Evolutionary conservation across 2,329 filamentous ascomycete genomes (phyloP), one percentile per base, ranked within the genome.

Genomic region (Beauveria caledonica): DNA sequence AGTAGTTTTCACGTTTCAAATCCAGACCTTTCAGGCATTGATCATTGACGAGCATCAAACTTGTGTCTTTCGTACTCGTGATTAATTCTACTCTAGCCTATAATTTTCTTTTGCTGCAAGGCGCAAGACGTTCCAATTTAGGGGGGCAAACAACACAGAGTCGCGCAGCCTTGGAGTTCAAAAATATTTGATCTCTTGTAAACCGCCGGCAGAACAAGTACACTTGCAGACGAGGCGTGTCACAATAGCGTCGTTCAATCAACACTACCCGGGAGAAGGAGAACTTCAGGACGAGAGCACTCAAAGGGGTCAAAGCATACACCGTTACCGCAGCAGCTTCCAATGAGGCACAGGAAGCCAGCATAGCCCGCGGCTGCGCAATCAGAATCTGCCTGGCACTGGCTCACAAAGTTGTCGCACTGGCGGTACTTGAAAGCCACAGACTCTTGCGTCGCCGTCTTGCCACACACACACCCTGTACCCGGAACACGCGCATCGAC

Each of bases 271-370:
- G 61, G 66, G 17, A 73, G 64, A 63, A 74, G 50, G 36, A 51
- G 60, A 7, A 69, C 71, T 1, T 70, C 70, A 39, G 70, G 69
- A 61, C 72, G 69, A 3, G 72, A 72, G 61, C 72, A 74, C 60
- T 70, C 69, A 61, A 69, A 73, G 6, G 71, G 70, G 65, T 74
- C 70, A 61, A 74, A 67, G 55, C 72, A 74, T 5, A 74, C 71
- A 2, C 72, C 72, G 1, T 64, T 63, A 1, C 69, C 71, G 45
- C 72, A 74, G 52, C 72, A 74, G 57, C 69, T 73, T n/a, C 71
- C 72, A 10, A 64, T 68, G 51, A 74, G 36, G 45, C 72, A 74
- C 44, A 72, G 62, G 60, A 67, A 69, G 3, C 64, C 66, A 11
- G 61, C 45, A 9, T 69, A 63, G 0, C 66, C 68, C 17, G 68